Evolutionary conservation across 2,329 filamentous ascomycete genomes (phyloP), one percentile per base, ranked within the genome.

Genomic region (Alternaria angustiovoidea): DNA sequence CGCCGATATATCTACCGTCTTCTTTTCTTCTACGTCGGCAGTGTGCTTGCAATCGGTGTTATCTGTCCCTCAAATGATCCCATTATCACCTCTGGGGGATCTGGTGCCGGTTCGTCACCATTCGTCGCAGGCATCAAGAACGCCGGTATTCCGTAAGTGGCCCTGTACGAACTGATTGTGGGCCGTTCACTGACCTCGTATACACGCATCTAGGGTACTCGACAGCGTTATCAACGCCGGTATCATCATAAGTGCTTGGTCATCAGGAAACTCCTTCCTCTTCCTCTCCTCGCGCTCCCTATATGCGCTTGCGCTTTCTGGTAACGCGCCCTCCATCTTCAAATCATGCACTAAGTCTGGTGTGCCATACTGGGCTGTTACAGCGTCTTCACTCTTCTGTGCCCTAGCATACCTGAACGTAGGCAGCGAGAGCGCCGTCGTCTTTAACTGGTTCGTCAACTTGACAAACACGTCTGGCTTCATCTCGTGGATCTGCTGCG

Each of bases 381-480:
- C 66, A 0, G 75, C 73, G 12, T 81, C 80, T 4, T 76, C 79
- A 1, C 69, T 82, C 9, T 83, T 84, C 70, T 79, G 78, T 24
- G 73, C 73, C 0, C 79, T 85, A 14, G 81, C 82, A 2, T 86
- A 85, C 64, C 76, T 86, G 14, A 84, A 84, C 62, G 79, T 82
- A 20, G 80, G 76, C 52, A 78, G 72, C 47, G 79, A 56, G 5
- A 59, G 79, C 5, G 75, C 79, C 16, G 78, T 81, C 14, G 75
- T 84, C 7, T 92, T 92, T 75, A 84, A 82, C 53, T 92, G 89
- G 88, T 90, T 92, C 73, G 84, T 88, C 68, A 91, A 90, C 74
- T 84, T 92, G 56, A 89, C 87, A 28, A 91, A 84, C 65, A 81
- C 82, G 0, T 82, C 81, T 0, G 83, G 82, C 2, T 81, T 85